Evolutionary conservation across 176 grass and related monocot species (phyloP).

Genomic region (Thinopyrum elongatum): DNA sequence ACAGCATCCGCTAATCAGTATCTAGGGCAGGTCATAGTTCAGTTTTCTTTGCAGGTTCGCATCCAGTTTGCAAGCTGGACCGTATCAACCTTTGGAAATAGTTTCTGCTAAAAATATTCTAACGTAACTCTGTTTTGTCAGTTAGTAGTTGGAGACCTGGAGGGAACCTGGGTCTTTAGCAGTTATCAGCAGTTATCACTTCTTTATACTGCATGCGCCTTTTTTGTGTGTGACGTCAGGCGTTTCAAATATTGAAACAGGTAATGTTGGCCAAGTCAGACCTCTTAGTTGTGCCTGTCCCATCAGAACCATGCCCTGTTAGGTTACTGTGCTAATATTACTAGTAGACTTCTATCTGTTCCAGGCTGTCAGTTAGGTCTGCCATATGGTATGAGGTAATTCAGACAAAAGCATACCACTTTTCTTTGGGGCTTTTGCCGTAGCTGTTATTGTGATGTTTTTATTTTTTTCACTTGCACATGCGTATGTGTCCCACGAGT

Average conservation of each 20-base stretch:
- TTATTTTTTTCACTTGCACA: neutral
- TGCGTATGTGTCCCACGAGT: neutral
- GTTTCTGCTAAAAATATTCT: neutral
- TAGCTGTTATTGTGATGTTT: constrained; percentile 20
- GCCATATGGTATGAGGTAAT: neutral
- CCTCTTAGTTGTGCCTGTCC: neutral
- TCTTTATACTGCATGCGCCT: neutral
- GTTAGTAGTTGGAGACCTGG: neutral
- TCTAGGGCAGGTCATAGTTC: neutral
- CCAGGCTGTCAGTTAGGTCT: neutral
- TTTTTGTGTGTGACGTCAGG: neutral
- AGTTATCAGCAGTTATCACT: neutral
- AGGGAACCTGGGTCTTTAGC: neutral
- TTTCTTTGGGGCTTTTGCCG: neutral
- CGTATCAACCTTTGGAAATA: neutral
- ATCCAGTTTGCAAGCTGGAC: neutral
- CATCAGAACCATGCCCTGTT: neutral
- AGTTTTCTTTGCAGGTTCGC: neutral
- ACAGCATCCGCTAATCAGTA: neutral
- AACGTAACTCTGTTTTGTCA: neutral
- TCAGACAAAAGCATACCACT: neutral
- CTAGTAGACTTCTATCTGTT: neutral
- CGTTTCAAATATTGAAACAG: neutral
- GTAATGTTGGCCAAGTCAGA: neutral
- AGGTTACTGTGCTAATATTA: neutral